Base-by-base conservation (phyloP, 768 basidiomycete species). In the Trametes coccinea region DNA sequence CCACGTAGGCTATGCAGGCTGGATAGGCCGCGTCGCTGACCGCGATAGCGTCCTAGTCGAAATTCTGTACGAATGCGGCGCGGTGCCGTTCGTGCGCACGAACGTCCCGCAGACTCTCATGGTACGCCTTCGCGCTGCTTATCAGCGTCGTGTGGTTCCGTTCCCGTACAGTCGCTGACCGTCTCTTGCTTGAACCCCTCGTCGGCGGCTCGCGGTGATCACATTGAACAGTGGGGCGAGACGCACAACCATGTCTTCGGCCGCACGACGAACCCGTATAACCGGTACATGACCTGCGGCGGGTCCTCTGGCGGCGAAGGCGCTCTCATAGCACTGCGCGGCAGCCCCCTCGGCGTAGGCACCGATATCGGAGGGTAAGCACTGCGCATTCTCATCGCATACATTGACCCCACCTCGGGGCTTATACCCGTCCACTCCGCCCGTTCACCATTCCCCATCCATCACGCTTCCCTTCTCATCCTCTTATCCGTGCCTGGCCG, bases 231-330 rank as follows among this genome's bases (percentile, higher is more conserved):
- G 91, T 91, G 86, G 82, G 78, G 80, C 1, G 93, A 96, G 71
- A 87, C 90, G 0, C 84, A 79, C 76, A 95, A 95, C 69, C 74
- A 85, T 61, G 77, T 93, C 31, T 95, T 89, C 66, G 93, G 92
- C 2, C 79, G 90, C 54, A 94, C 93, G 0, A 68, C 76, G 14
- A 93, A 94, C 67, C 93, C 93, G 0, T 76, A 80, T 69, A 92
- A 93, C 69, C 82, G 87, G 9, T 78, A 79, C 16, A 76, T 92
- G 48, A 92, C 89, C 5, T 75, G 78, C 4, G 92, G 93, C 10
- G 93, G 93, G 1, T 93, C 91, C 0, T 90, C 88, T 3, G 93
- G 93, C 5, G 93, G 93, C 37, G 93, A 95, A 75, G 89, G 89
- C 44, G 90, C 92, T 0, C 79, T 95, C 6, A 67, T 93, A 45